Base-by-base conservation (phyloP, 1,284 basidiomycete species). In the Rugosomyces carneus region DNA sequence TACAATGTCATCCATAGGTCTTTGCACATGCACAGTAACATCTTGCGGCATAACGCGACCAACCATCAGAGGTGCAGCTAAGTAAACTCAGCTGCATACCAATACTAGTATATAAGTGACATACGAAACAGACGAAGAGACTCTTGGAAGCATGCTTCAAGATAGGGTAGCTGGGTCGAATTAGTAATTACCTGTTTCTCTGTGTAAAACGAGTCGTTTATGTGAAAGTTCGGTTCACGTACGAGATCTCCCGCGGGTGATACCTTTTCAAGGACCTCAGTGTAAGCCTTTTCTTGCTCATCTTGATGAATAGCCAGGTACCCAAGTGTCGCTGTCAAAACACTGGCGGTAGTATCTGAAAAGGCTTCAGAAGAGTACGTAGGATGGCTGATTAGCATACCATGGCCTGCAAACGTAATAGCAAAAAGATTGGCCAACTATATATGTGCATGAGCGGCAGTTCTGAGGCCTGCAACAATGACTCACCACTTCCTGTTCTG, bases 351-450 rank as follows among this genome's bases (percentile, higher is more conserved):
- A 2, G 62, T 64, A 40, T 63, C 60, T 60, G 13, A 10, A n/a
- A 3, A 8, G 7, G 3, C 8, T 8, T 31, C 29, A 31, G 11
- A 31, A 10, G 3, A n/a, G 29, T 13, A 6, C 29, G 5, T 8
- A 31, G 29, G 29, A 31, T 4, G 13, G 29, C 7, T 13, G 29
- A 26, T 31, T 31, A 11, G 13, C 29, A 39, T 50, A 62, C 63
- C 62, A 51, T 65, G 61, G 5, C 64, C 64, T 38, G 63, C 61
- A 40, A 66, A 61, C 42, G 63, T 46, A 20, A 67, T 45, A 1
- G 57, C 53, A 37, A 63, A 66, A 5, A 56, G 57, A 40, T 67
- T 64, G 3, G 55, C 57, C 20, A 63, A 51, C 57, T 60, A 37
- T n/a, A 20, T 26, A 15, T 39, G 11, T 27, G 20, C 38, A 16